Evolutionary conservation across 371 early-diverging fungal genomes (phyloP), one percentile per base, ranked within the genome.

Genomic region (Mortierella polycephala): DNA sequence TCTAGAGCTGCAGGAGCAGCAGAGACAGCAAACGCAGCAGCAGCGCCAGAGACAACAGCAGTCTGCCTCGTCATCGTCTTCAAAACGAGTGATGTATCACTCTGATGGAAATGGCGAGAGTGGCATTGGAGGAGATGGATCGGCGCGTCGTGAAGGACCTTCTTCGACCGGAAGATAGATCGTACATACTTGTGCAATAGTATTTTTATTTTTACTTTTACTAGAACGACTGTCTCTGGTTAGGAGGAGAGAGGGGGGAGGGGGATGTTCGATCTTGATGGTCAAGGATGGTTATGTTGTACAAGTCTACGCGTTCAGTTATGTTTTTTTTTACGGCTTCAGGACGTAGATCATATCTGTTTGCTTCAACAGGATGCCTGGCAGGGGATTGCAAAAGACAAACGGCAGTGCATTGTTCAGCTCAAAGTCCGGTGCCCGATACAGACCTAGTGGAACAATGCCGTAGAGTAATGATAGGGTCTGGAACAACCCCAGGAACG

Each of bases 311-410:
- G 14, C 10, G 20, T 18, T 18, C 10, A 8, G 20, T 18, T 51
- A 18, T 51, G 20, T n/a, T 2, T 16, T n/a, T 8, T 39, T 52
- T 49, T 62, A 70, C 14, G 79, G 65, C 40, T 72, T 72, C 40
- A 81, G 71, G 13, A 81, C 81, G 18, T 81, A 81, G 10, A 89
- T 81, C 14, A 85, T 83, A 67, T 89, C 88, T 7, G 85, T 84
- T 12, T 83, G 53, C 52, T 86, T 87, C n/a, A 89, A 50, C 10
- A 88, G 60, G 10, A 86, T 86, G 1, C 84, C 86, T 11, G 90
- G 81, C 21, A 87, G 75, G 7, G 87, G 87, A 52, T 87, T 87
- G 6, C 85, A 84, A 67, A 84, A 87, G 9, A 87, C 85, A 75
- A 87, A 87, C 1, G 87, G 83, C 9, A 77, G 53, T 5, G 79